Conservation (phyloP, 306 rosid genomes). For the Trifolium dubium region DNA sequence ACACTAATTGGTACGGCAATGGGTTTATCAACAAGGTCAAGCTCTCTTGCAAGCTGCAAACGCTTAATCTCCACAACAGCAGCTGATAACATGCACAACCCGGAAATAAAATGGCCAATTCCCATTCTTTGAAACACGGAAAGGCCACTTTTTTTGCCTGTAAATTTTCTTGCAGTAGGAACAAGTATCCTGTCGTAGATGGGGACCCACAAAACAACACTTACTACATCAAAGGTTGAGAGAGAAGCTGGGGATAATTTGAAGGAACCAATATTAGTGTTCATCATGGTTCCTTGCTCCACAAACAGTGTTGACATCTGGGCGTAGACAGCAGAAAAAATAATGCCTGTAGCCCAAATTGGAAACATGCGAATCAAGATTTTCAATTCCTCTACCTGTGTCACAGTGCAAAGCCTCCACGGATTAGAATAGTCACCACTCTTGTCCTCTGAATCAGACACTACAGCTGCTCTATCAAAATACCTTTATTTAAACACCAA, state of each 20-base stretch:
- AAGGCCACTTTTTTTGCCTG: conserved; percentile 78
- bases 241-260: conserved; percentile 85
- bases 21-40: conserved; percentile 63
- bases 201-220: conserved; percentile 90
- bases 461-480: conserved; percentile 84
- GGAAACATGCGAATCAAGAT: conserved; percentile 86
- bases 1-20: conserved; percentile 72
- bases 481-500: conserved; percentile 54
- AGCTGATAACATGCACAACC: conserved; percentile 83
- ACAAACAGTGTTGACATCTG: conserved; percentile 95
- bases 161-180: conserved; percentile 70
- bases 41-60: conserved; percentile 61
- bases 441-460: conserved; percentile 59
- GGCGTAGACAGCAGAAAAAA: conserved; percentile 84
- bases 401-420: conserved; percentile 90
- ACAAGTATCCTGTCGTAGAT: conserved; percentile 75
- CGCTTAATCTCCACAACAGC: conserved; percentile 76
- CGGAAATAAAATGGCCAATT: conserved; percentile 74
- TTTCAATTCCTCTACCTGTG: conserved; percentile 93
- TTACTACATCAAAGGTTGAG: conserved; percentile 65
- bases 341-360: conserved; percentile 83
- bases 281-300: conserved; percentile 86
- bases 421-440: conserved; percentile 61
- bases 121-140: conserved; percentile 80
- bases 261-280: conserved; percentile 77